Evolutionary conservation across 805 yeast genomes (phyloP), one percentile per base, ranked within the genome.

Genomic region (Scheffersomyces stipitis): DNA sequence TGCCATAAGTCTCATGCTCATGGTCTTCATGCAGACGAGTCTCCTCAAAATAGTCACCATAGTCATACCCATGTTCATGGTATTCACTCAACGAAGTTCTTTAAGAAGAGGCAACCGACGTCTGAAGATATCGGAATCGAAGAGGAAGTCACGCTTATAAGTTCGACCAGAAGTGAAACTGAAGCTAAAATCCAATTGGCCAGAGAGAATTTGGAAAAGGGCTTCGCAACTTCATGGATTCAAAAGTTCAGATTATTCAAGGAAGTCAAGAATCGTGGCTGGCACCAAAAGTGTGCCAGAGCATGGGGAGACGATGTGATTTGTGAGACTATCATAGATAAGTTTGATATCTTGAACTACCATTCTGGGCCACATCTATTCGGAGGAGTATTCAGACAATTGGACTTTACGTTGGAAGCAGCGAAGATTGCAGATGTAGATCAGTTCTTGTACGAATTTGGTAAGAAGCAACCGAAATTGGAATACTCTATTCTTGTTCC

Each of bases 401-500:
- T 67, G 17, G 65, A 67, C 37, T 40, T 68, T 13, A 40, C 48
- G 4, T 37, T 69, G 2, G 54, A 54, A 17, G 46, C 48, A 26
- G 56, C 69, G 1, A 36, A 47, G 9, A 43, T 64, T n/a, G 49
- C 45, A 3, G 65, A 69, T 38, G 42, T 69, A n/a, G 66, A 68
- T 35, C 45, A 63, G 22, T 69, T 66, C 34, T 46, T 69, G n/a
- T 46, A 50, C 30, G 54, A 56, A 0, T 51, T 56, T 33, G 71
- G 67, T 4, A 61, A 77, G 41, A 73, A 75, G 1, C 78, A 79
- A 40, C 87, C 88, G 0, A 68, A 59, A 31, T 65, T 71, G 36
- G 56, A 54, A 4, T 82, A 80, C 49, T 78, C 86, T 5, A 71
- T 80, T 15, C 58, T 81, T 27, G 54, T 78, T 5, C 81, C 84